Base-by-base conservation (phyloP, 139 green algal species). In the Closterium sp. region DNA sequence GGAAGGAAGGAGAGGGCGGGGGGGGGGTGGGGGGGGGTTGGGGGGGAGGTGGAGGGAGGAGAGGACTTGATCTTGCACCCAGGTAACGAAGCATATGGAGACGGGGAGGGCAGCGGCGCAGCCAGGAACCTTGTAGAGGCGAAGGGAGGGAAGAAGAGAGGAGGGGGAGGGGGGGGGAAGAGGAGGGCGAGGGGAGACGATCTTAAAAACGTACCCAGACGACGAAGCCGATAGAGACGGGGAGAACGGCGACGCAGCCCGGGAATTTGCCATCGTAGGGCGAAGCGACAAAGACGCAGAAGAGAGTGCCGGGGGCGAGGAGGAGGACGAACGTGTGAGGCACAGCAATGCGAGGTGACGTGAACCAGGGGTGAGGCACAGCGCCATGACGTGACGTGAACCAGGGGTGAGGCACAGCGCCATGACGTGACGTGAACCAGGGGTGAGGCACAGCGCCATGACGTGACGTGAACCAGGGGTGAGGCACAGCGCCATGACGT, bases 301-400 rank as follows among this genome's bases (percentile, higher is more conserved):
- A 94, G n/a, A 94, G 36, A 2, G 31, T 84, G 21, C 36, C 31
- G 33, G 92, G 92, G 5, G 28, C 33, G 86, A 34, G 66, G 89
- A 94, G 93, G 76, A 94, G 34, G 84, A 91, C 66, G 38, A 94
- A n/a, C n/a, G n/a, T n/a, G n/a, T n/a, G n/a, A n/a, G n/a, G n/a
- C n/a, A n/a, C n/a, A n/a, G n/a, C n/a, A n/a, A n/a, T n/a, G n/a
- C n/a, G n/a, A n/a, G n/a, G n/a, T n/a, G n/a, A n/a, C n/a, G n/a
- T n/a, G n/a, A n/a, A n/a, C n/a, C n/a, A n/a, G n/a, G n/a, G n/a
- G n/a, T n/a, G n/a, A n/a, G n/a, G n/a, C n/a, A n/a, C n/a, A n/a
- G n/a, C n/a, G n/a, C n/a, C n/a, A n/a, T n/a, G n/a, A n/a, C n/a
- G n/a, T n/a, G n/a, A n/a, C n/a, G n/a, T n/a, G n/a, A n/a, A n/a